phyloP scores from a whole-genome alignment of 2,329 filamentous ascomycete genomes.

The Trichoderma hamatum region DNA sequence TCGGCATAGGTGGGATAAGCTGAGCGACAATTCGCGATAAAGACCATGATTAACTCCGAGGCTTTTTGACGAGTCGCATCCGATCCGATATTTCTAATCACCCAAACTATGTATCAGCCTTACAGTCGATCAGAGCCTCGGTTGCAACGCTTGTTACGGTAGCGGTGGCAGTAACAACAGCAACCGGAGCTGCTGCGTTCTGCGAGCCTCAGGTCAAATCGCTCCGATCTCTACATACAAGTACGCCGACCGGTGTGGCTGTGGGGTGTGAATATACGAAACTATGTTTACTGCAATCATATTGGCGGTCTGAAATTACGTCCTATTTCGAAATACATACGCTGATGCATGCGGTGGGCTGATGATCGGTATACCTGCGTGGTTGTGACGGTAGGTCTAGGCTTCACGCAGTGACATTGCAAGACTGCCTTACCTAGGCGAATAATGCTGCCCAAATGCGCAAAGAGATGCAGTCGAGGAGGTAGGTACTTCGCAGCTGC shows the following conservation, averaged over 20 bases:
- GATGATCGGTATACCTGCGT: neutral
- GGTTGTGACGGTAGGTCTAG: neutral
- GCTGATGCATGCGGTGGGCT: neutral
- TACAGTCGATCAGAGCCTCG: conserved; percentile 6
- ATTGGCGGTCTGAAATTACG: neutral
- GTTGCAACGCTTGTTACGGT: neutral
- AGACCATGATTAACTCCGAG: neutral
- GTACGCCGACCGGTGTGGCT: neutral
- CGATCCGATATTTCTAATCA: neutral
- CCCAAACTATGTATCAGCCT: neutral
- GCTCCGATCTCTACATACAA: neutral
- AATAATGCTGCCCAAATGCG: neutral
- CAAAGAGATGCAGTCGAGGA: neutral
- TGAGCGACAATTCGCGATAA: neutral
- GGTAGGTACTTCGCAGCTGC: neutral
- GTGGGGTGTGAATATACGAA: neutral
- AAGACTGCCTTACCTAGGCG: neutral
- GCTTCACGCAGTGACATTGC: neutral
- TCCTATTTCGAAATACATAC: neutral
- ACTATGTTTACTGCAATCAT: neutral
- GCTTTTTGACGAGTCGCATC: neutral
- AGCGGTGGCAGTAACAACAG: neutral
- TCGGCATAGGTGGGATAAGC: neutral
- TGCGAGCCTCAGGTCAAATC: neutral
- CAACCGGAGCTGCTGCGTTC: neutral